Conservation (phyloP, 768 basidiomycete genomes). For the Tricholoma sp. region DNA sequence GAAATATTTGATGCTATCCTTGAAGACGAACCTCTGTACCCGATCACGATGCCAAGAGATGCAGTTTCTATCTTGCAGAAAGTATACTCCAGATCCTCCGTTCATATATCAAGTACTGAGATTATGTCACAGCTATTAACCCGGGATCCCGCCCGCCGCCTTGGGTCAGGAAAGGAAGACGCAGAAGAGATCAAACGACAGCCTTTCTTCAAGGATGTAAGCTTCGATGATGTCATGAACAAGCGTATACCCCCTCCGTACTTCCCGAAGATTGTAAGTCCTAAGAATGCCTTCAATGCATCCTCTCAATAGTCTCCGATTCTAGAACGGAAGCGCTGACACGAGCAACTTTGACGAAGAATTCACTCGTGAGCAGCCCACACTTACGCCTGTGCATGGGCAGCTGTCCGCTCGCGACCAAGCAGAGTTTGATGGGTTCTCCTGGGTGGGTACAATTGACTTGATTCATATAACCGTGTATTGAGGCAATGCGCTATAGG, state of each 20-base stretch:
- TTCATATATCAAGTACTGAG: background rate
- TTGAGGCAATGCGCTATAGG: slow-evolving; percentile 19
- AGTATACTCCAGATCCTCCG: slow-evolving; percentile 36
- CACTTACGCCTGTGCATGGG: slow-evolving; percentile 94
- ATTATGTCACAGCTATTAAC: slow-evolving; percentile 65
- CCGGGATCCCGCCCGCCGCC: slow-evolving; percentile 83
- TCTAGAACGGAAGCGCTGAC: slow-evolving; percentile 77
- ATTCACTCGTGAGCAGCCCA: slow-evolving; percentile 95
- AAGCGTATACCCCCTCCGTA: slow-evolving; percentile 97
- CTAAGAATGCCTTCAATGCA: background rate
- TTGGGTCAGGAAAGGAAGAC: slow-evolving; percentile 88
- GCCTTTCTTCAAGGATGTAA: slow-evolving; percentile 98
- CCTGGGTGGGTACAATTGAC: slow-evolving; percentile 58
- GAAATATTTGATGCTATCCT: slow-evolving; percentile 99
- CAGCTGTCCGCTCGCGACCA: slow-evolving; percentile 89
- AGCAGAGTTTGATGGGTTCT: slow-evolving; percentile 94
- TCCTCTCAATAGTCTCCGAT: slow-evolving; percentile 2
- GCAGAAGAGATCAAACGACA: slow-evolving; percentile 97
- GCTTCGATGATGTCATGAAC: slow-evolving; percentile 93
- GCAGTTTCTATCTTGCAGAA: slow-evolving; percentile 94
- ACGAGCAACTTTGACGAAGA: slow-evolving; percentile 96
- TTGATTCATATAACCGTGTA: background rate
- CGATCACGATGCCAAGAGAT: slow-evolving; percentile 98
- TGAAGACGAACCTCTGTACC: slow-evolving; percentile 97
- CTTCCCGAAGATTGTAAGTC: slow-evolving; percentile 88